phyloP scores from a whole-genome alignment of 192 early-diverging fungal species.

The Coemansia sp. region DNA sequence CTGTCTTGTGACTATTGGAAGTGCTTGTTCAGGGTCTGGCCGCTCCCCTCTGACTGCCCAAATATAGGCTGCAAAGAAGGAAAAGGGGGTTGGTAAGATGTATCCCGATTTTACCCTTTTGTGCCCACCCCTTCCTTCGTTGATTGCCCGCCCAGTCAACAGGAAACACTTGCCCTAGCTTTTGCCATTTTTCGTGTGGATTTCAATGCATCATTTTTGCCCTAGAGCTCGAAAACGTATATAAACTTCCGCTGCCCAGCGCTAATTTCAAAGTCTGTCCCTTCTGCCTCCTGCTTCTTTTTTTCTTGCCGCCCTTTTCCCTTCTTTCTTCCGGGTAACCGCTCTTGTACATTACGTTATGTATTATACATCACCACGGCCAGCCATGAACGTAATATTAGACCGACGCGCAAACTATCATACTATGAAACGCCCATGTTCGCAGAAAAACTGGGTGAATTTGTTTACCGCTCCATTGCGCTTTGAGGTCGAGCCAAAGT shows the following conservation, averaged over 20 bases:
- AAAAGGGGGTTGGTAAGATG: background rate
- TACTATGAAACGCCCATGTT: background rate
- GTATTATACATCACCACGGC: background rate
- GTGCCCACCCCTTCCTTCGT: background rate
- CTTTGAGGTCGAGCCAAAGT: slow-evolving; percentile 25
- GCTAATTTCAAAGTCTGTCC: background rate
- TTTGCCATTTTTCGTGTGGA: background rate
- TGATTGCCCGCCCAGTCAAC: slow-evolving; percentile 4
- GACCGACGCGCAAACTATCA: background rate
- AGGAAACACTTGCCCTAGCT: background rate
- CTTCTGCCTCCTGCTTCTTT: background rate
- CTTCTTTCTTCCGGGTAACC: background rate
- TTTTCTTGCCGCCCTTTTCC: background rate
- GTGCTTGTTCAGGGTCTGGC: slow-evolving; percentile 2
- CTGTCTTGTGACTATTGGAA: background rate
- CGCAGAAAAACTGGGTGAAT: slow-evolving; percentile 17
- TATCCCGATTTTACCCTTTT: background rate
- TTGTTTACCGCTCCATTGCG: slow-evolving; percentile 12
- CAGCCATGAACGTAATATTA: background rate
- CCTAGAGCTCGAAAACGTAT: background rate
- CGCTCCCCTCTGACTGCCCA: background rate
- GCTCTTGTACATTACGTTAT: background rate
- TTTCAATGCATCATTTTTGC: background rate
- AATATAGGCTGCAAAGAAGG: background rate
- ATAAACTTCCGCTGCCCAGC: background rate